These are phyloP conservation scores for Colletotrichum paranaense DNA, from an alignment of 2,329 filamentous ascomycete species.

Conservation along the genomic window DNA sequence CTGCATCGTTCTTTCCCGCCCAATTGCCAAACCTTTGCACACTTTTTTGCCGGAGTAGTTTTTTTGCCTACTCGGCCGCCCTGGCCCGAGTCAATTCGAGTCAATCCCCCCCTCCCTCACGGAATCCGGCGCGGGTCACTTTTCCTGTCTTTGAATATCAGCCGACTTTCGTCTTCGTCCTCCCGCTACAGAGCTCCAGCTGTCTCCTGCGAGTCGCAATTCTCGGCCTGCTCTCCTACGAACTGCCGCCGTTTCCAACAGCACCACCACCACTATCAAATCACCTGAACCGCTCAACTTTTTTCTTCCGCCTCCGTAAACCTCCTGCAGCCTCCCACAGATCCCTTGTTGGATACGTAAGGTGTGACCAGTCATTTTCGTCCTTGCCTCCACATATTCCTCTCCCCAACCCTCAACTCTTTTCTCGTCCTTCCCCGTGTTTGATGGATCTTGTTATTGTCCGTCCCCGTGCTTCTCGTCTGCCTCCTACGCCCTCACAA, in stretches of 20 bases:
- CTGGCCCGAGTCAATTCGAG: conserved; percentile 21
- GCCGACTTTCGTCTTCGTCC: conserved; percentile 22
- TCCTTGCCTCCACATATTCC: conserved; percentile 24
- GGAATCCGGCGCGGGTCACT: conserved; percentile 29
- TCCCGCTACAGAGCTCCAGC: conserved; percentile 4
- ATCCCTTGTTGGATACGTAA: conserved; percentile 19
- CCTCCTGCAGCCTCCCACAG: conserved; percentile 15
- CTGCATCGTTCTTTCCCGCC: conserved; percentile 4
- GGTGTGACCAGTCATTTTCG: conserved; percentile 35
- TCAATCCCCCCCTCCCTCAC: conserved; percentile 14
- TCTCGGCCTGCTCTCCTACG: not conserved
- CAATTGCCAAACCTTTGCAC: conserved; percentile 25
- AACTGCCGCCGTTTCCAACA: not conserved
- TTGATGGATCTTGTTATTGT: conserved; percentile 14
- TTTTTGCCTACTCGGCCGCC: conserved; percentile 21
- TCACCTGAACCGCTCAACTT: not conserved
- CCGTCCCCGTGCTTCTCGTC: conserved; percentile 11
- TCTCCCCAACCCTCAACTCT: conserved; percentile 28
- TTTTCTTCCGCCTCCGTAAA: not conserved
- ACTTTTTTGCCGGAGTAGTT: not conserved
- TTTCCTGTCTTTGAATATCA: conserved; percentile 16
- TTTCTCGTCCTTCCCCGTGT: conserved; percentile 11
- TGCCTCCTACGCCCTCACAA: not conserved
- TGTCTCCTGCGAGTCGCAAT: not conserved
- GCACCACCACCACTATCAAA: not conserved